Base-by-base conservation (phyloP, 2,329 filamentous ascomycete genomes). In the Neonectria faginata region DNA sequence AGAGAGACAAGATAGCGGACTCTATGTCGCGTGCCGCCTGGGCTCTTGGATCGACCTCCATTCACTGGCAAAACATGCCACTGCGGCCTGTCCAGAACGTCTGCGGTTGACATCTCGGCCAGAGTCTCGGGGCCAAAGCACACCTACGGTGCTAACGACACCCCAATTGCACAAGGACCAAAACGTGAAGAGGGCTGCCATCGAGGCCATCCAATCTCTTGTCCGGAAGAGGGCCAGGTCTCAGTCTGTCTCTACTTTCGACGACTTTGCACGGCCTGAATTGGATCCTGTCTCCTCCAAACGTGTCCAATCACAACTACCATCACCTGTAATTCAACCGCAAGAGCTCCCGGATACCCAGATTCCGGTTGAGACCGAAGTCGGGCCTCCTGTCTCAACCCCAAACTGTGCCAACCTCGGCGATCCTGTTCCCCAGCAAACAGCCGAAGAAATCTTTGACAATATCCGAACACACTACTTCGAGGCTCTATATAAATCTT, bases 11-110 rank as follows among this genome's bases (percentile, higher is more conserved):
- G 80, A 83, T 16, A 77, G 80, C 51, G 85, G 85, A 1, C 80
- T 91, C 3, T 94, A 92, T 75, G 86, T 87, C 11, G 75, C 93
- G 27, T 94, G 90, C 76, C 89, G 86, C 71, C 80, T 96, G 47
- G 90, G 88, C 2, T 77, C 81, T 20, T 92, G 91, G 90, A 83
- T 92, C 22, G 85, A 89, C 65, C 74, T 91, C 56, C 82, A 85
- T 39, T 79, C 82, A 7, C 79, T 94, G 29, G 78, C 79, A 25
- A 75, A 77, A 11, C 76, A 82, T 42, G 86, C 88, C 42, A 86
- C 85, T 0, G 76, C 74, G 4, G 54, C 77, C 29, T 78, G 71
- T 48, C 71, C 65, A 25, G 73, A 79, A 11, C 77, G 78, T 11
- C 58, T 80, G 8, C 64, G 65, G 8, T 67, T 70, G 25, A 29